Evolutionary conservation across 2,329 filamentous ascomycete species (phyloP).

Genomic region (Penicillium oxalicum): DNA sequence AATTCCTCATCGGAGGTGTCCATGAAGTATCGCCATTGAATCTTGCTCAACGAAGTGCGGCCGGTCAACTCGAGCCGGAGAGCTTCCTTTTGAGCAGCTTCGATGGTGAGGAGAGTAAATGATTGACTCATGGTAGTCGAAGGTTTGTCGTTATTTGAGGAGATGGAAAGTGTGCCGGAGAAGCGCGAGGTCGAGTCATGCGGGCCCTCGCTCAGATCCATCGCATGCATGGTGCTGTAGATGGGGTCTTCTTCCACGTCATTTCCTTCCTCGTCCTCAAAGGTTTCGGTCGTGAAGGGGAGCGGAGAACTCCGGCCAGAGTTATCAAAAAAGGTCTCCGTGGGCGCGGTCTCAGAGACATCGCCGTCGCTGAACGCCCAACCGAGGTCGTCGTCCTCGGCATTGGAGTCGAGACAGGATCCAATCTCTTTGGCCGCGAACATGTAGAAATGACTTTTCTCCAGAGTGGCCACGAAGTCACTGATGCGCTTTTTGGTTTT

Average conservation of each 20-base stretch:
- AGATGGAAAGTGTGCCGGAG: conserved; percentile 35
- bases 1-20: conserved; percentile 77
- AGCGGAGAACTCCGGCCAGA: conserved; percentile 39
- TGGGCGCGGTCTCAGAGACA: conserved; percentile 39
- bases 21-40: conserved; percentile 87
- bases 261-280: conserved; percentile 17
- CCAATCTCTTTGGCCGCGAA: conserved; percentile 81
- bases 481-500: conserved; percentile 66
- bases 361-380: conserved; percentile 82
- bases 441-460: conserved; percentile 72
- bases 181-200: conserved; percentile 34
- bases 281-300: conserved; percentile 24
- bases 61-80: conserved; percentile 64
- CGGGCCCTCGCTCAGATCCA: conserved; percentile 37
- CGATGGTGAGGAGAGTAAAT: conserved; percentile 41
- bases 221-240: conserved; percentile 33
- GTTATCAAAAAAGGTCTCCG: conserved; percentile 37
- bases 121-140: conserved; percentile 39
- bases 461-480: conserved; percentile 69
- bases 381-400: conserved; percentile 83
- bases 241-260: conserved; percentile 34
- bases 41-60: conserved; percentile 67
- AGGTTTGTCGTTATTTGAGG: conserved; percentile 36
- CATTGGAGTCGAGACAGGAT: conserved; percentile 65
- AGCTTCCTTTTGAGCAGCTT: conserved; percentile 76